Percentiles rank a stretch among this genome's conserved stretches.
phyloP scores from a whole-genome alignment of 164 flowering plant genomes.

The grape (Vitis vinifera) region ASM3070453v1 NC_081823.1:3547001-3547500 shows the following conservation, averaged over 20 bases:
- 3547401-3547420: constrained; percentile 83
- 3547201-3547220: background rate
- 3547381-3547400: constrained; percentile 90
- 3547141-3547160: constrained; percentile 28
- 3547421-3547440: constrained; percentile 84
- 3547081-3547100: too few relatives aligned
- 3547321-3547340: constrained; percentile 57
- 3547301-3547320: constrained; percentile 52
- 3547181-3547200: background rate
- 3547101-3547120: too few relatives aligned
- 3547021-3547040: too few relatives aligned
- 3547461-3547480: constrained; percentile 88
- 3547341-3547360: constrained; percentile 53
- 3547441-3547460: constrained; percentile 72
- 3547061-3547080: too few relatives aligned
- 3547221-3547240: background rate
- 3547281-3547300: too few relatives aligned
- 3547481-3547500: constrained; percentile 93
- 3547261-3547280: background rate
- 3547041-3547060: too few relatives aligned
- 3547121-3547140: too few relatives aligned
- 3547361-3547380: constrained; percentile 87
- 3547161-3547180: constrained; percentile 57
- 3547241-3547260: background rate
- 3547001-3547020: too few relatives aligned